Evolutionary conservation across 345 rosid genomes (phyloP).

Genomic region (Acer saccharum): DNA sequence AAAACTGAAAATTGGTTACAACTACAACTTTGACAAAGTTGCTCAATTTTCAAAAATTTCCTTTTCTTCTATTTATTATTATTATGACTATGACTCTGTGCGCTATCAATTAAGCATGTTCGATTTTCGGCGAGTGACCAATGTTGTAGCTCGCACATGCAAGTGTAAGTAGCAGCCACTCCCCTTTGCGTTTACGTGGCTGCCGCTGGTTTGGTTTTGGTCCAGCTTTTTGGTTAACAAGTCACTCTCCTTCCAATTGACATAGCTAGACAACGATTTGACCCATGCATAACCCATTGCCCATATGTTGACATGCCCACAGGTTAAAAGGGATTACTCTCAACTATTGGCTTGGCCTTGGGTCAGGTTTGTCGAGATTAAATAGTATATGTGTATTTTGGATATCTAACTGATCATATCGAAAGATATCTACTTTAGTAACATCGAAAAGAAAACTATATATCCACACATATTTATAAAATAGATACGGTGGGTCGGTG

Average conservation of each 20-base stretch:
- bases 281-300: background rate
- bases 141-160: constrained; percentile 13
- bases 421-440: too few species aligned
- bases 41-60: background rate
- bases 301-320: too few species aligned
- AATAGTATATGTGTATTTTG: too few species aligned
- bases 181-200: background rate
- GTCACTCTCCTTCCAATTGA: background rate
- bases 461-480: too few species aligned
- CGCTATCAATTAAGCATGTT: background rate
- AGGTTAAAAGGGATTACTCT: too few species aligned
- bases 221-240: background rate
- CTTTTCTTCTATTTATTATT: background rate
- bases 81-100: background rate
- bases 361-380: too few species aligned
- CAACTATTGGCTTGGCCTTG: too few species aligned
- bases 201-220: background rate
- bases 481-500: too few species aligned
- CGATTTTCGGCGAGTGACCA: background rate
- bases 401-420: too few species aligned
- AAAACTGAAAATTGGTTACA: background rate
- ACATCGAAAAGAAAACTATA: too few species aligned
- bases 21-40: constrained; percentile 20
- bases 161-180: background rate
- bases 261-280: background rate